Conservation (phyloP, 805 yeast species). For the Ogataea wickerhamii region DNA sequence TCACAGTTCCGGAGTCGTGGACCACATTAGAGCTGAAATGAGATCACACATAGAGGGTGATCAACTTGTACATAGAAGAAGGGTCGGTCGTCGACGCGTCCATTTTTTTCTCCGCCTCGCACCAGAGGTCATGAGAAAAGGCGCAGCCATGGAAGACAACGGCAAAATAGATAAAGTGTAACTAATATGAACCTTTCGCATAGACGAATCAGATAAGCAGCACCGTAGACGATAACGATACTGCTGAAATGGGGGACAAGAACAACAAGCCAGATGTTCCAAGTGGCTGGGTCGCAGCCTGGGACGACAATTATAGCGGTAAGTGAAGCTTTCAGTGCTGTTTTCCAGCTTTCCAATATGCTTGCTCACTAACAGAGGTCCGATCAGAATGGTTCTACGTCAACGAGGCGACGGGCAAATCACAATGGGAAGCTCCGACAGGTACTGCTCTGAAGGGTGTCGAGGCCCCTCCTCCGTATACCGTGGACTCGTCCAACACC, state of each 20-base stretch:
- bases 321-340: too few relatives aligned
- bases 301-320: conserved; percentile 58
- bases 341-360: not conserved
- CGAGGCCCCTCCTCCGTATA: conserved; percentile 37
- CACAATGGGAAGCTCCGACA: conserved; percentile 88
- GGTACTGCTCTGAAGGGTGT: conserved; percentile 45
- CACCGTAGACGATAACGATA: not conserved
- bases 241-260: conserved; percentile 22
- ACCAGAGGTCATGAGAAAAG: too few relatives aligned
- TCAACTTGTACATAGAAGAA: too few relatives aligned
- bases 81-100: too few relatives aligned
- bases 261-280: conserved; percentile 28
- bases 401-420: conserved; percentile 61
- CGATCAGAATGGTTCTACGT: conserved; percentile 67
- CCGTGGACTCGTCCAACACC: conserved; percentile 5
- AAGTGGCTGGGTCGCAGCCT: conserved; percentile 65
- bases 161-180: too few relatives aligned
- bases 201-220: too few relatives aligned
- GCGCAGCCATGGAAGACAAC: too few relatives aligned
- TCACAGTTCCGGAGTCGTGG: conserved; percentile 3
- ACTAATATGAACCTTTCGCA: too few relatives aligned
- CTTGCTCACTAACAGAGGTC: too few relatives aligned
- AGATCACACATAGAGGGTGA: too few relatives aligned
- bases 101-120: too few relatives aligned
- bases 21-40: conserved; percentile 9